Evolutionary conservation across 495 filamentous ascomycete species (phyloP), one percentile per base, ranked within the genome.

Genomic region (Penicillium desertorum): DNA sequence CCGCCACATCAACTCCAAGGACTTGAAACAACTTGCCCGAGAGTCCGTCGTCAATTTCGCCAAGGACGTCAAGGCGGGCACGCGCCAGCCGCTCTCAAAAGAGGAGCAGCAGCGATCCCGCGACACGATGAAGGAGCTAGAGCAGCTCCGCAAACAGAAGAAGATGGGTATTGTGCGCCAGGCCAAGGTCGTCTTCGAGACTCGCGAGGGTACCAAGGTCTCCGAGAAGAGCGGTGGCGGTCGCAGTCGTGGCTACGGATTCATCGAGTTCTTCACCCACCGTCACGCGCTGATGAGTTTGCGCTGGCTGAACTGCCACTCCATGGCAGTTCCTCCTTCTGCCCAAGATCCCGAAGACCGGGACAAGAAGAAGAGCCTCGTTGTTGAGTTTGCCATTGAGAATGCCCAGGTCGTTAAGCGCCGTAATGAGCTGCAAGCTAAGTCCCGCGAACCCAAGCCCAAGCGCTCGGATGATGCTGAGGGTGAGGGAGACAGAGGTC

Each of bases 371-470:
- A 89, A 89, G 71, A 79, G 92, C 14, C 71, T 98, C 47, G 90
- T 99, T 70, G 93, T 92, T 36, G 94, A 99, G 69, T 99, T 99
- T 75, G 93, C 94, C 12, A 96, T 99, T 68, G 94, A 99, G 72
- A 99, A 99, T 62, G 92, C 90, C 6, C 90, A 96, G 64, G 94
- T 99, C 5, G 88, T 99, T 36, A 78, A 81, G 56, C 79, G 94
- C 54, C 76, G 94, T 23, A 84, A 81, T 59, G 89, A 92, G 58
- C 77, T 79, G 22, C 87, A 96, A 67, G 78, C 76, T 48, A 91
- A 84, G 69, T 76, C 79, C 17, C 71, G 68, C 30, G 60, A 57
- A 20, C n/a, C 50, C 59, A 50, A 61, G 64, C 43, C 50, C 10
- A 45, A 70, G 52, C 59, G 75, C 56, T 56, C 68, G 10, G 61